Conservation (phyloP, 2,329 filamentous ascomycete genomes). For the Aspergillus pseudoterreus region DNA sequence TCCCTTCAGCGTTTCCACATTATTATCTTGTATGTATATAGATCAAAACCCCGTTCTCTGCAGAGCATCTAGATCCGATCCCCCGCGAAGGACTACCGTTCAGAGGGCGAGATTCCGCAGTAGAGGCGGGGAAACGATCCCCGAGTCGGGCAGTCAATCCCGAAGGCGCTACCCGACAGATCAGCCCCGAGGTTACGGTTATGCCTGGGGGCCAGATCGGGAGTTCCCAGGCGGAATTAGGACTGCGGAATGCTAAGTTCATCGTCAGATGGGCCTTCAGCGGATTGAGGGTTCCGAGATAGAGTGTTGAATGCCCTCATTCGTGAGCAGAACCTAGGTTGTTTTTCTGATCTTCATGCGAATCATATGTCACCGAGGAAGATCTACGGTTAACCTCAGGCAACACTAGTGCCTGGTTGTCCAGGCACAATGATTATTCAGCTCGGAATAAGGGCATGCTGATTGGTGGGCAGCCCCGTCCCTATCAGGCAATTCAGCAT, state of each 20-base stretch:
- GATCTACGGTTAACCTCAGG: too few relatives aligned
- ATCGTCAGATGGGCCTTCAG: neutral
- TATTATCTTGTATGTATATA: neutral
- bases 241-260: too few relatives aligned
- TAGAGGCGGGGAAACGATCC: constrained; percentile 1
- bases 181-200: constrained; percentile 23
- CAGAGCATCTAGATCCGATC: neutral
- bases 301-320: neutral
- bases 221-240: constrained; percentile 7
- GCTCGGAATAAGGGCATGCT: neutral
- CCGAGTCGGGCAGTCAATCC: constrained; percentile 16
- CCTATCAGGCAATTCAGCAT: neutral
- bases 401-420: neutral
- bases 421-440: neutral
- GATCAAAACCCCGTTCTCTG: neutral
- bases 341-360: neutral
- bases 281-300: neutral
- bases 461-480: neutral
- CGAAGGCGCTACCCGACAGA: constrained; percentile 20
- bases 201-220: constrained; percentile 1
- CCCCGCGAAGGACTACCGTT: neutral
- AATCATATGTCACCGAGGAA: constrained; percentile 1
- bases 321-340: neutral
- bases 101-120: constrained; percentile 1
- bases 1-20: neutral